Percentiles rank a stretch among this genome's conserved stretches.
Evolutionary conservation across 345 rosid genomes (phyloP).

Genomic region (Melaleuca quinquenervia): DNA sequence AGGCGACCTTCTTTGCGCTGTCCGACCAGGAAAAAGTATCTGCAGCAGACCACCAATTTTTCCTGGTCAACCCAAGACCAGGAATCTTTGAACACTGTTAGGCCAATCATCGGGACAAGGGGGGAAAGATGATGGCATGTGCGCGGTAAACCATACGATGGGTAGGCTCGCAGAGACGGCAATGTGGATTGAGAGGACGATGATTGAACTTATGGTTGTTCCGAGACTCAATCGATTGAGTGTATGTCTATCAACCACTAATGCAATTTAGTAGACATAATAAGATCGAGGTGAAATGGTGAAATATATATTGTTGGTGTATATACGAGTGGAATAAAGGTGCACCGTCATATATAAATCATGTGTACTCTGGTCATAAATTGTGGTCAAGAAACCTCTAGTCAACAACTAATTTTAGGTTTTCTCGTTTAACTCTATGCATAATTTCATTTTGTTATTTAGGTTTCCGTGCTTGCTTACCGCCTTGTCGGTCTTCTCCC

Average conservation of each 20-base stretch:
- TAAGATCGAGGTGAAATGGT: background rate
- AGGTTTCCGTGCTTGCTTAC: too few species aligned
- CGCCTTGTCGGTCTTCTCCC: background rate
- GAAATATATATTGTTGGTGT: background rate
- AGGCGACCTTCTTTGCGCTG: background rate
- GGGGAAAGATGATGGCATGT: background rate
- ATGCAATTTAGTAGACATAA: too few species aligned
- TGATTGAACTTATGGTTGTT: background rate
- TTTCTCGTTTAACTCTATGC: background rate
- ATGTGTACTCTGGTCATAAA: background rate
- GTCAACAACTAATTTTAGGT: background rate
- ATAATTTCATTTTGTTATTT: background rate
- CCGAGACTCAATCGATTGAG: background rate
- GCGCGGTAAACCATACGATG: background rate
- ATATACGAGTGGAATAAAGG: background rate
- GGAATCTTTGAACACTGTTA: background rate
- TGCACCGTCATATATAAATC: too few species aligned
- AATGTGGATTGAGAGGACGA: background rate
- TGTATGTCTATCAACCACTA: background rate
- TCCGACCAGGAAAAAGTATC: background rate
- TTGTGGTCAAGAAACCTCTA: background rate
- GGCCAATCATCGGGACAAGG: background rate
- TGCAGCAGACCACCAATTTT: background rate
- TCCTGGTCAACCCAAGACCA: background rate
- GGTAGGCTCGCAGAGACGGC: background rate